A percentile compares a stretch with the other conserved stretches of the same genome.
Evolutionary conservation across 2,329 filamentous ascomycete genomes (phyloP).

Genomic region (Diaporthe caulivora): DNA sequence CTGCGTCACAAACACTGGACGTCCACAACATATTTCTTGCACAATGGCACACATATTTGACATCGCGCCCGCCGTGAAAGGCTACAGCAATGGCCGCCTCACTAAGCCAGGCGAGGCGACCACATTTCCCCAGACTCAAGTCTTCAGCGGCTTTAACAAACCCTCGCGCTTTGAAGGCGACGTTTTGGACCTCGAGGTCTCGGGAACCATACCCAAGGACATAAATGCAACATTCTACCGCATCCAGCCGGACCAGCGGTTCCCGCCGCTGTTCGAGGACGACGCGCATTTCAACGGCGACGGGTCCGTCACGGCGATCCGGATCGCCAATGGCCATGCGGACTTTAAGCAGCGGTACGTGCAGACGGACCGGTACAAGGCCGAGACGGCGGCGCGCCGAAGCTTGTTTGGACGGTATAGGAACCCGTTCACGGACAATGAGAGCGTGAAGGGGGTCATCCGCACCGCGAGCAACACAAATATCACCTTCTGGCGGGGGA

Average conservation of each 20-base stretch:
- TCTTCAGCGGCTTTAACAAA: conserved; percentile 54
- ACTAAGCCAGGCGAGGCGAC: conserved; percentile 44
- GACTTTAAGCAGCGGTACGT: conserved; percentile 59
- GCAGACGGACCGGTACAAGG: conserved; percentile 51
- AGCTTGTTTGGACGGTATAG: conserved; percentile 67
- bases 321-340: conserved; percentile 54
- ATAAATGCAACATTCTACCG: conserved; percentile 63
- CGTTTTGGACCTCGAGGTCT: conserved; percentile 55
- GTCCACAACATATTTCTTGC: conserved; percentile 35
- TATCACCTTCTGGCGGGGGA: conserved; percentile 68
- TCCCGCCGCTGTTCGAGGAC: conserved; percentile 66
- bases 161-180: conserved; percentile 51
- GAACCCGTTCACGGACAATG: conserved; percentile 69
- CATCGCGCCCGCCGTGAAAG: conserved; percentile 47
- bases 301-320: conserved; percentile 55
- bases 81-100: conserved; percentile 49
- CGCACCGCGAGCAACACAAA: conserved; percentile 71
- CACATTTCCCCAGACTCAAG: conserved; percentile 50
- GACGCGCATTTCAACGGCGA: conserved; percentile 57
- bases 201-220: conserved; percentile 56
- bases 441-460: conserved; percentile 66
- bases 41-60: conserved; percentile 53
- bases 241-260: conserved; percentile 65
- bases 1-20: fast-evolving
- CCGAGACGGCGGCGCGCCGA: conserved; percentile 47